Base-by-base conservation (phyloP, 2,329 filamentous ascomycete genomes). In the Verticillium alfalfae region DNA sequence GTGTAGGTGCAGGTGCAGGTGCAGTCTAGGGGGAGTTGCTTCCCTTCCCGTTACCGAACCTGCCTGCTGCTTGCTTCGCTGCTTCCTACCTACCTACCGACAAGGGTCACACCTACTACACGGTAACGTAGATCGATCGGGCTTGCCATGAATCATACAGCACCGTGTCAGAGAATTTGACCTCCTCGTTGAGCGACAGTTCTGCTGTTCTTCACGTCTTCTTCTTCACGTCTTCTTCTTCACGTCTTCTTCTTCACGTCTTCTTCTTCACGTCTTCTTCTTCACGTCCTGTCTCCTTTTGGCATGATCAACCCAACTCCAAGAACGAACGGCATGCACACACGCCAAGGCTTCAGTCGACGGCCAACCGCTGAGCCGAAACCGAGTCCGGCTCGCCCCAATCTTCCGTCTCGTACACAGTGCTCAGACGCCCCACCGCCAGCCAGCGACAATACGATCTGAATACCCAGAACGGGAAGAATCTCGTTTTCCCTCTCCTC, bases 391-490 rank as follows among this genome's bases (percentile, higher is more conserved):
- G n/a, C 9, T 26, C 8, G 26, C 9, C 18, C 45, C n/a, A 31
- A 37, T 37, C 13, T 37, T 37, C 9, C 9, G 22, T 52, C n/a
- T 22, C 18, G 2, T 2, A 52, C 45, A 60, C 59, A 52, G 59
- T 60, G 38, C 57, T 55, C 45, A 26, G 18, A 10, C n/a, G 45
- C 45, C 22, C 59, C 49, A 31, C 56, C 36, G 36, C 31, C 16
- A 57, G n/a, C 18, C 45, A 5, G n/a, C 18, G 45, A 52, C 45
- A 52, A 52, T 9, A 26, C 64, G 64, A 65, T 64, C 57, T 64
- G 64, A 59, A 60, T 65, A 64, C 64, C 62, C 62, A 65, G 59
- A 65, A 63, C 38, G 64, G 64, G 60, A 65, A 64, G 57, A 31
- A 26, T 5, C 45, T 52, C n/a, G 45, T 52, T 13, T 18, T 52